Evolutionary conservation across 2,329 filamentous ascomycete species (phyloP).

Genomic region (Ustulina deusta): DNA sequence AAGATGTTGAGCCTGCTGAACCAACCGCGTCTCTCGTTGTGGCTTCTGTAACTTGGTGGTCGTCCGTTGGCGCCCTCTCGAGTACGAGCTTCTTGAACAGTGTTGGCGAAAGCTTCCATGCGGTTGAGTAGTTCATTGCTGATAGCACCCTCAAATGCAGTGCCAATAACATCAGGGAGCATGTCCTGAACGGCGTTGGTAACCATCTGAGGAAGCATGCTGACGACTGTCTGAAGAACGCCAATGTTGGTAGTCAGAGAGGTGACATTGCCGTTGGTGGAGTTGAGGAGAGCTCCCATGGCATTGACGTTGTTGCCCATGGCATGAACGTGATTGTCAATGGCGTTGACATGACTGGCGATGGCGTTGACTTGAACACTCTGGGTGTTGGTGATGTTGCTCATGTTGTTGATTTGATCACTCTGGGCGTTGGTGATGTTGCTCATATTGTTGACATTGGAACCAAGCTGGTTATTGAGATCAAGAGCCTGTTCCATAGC

Average conservation of each 20-base stretch:
- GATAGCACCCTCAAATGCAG: conserved; percentile 34
- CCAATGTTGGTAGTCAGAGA: conserved; percentile 37
- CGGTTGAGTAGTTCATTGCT: conserved; percentile 36
- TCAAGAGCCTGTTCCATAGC: conserved; percentile 44
- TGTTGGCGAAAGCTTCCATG: conserved; percentile 26
- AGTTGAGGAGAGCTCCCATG: conserved; percentile 44
- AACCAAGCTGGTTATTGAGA: too few relatives aligned
- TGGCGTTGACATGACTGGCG: conserved; percentile 44
- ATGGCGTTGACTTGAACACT: conserved; percentile 45
- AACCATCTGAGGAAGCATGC: conserved; percentile 47
- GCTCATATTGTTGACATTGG: conserved; percentile 47
- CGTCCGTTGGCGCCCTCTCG: not conserved
- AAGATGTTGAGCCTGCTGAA: conserved; percentile 27
- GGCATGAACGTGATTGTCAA: conserved; percentile 46
- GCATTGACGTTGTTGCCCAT: conserved; percentile 46
- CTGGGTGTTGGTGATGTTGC: conserved; percentile 24
- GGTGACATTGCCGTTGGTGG: conserved; percentile 45
- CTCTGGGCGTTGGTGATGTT: conserved; percentile 24
- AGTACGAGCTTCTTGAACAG: conserved; percentile 14
- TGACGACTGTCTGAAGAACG: conserved; percentile 45
- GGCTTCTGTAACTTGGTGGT: not conserved
- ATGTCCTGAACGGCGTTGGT: conserved; percentile 33
- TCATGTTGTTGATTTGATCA: conserved; percentile 46
- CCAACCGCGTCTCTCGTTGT: conserved; percentile 4
- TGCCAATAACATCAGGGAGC: conserved; percentile 29